phyloP scores from a whole-genome alignment of 805 yeast genomes.

The Saccharomycopsis synnaedendra region DNA sequence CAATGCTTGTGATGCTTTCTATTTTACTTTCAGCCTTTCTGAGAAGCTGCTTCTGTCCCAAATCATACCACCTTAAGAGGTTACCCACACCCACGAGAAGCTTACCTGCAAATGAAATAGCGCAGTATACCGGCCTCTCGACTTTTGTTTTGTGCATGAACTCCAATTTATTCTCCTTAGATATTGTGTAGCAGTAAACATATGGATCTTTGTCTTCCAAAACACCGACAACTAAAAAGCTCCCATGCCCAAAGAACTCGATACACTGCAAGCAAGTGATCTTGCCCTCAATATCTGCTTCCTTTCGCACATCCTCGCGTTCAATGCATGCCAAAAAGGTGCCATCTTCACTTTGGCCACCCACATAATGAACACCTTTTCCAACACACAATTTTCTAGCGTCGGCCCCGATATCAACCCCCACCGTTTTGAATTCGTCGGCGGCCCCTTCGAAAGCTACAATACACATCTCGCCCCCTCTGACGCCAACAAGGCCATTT shows the following conservation, averaged over 20 bases:
- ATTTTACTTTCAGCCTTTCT: slow-evolving; percentile 46
- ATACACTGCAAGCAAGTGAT: too few species aligned
- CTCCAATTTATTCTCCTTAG: slow-evolving; percentile 21
- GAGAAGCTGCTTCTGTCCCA: slow-evolving; percentile 73
- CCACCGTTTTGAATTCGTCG: slow-evolving; percentile 22
- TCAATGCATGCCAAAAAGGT: slow-evolving; percentile 47
- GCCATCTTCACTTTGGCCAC: slow-evolving; percentile 23
- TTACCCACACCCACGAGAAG: slow-evolving; percentile 48
- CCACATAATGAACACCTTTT: slow-evolving; percentile 18
- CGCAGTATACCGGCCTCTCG: slow-evolving; percentile 34
- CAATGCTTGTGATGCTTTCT: slow-evolving; percentile 36
- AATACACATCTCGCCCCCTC: slow-evolving; percentile 40
- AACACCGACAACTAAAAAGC: neutral
- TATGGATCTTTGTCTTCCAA: slow-evolving; percentile 14
- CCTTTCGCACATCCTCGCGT: slow-evolving; percentile 26
- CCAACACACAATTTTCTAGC: slow-evolving; percentile 1
- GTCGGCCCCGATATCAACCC: slow-evolving; percentile 6
- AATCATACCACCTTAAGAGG: slow-evolving; percentile 46
- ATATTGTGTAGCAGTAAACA: slow-evolving; percentile 31
- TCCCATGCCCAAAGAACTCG: neutral
- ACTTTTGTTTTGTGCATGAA: slow-evolving; percentile 52
- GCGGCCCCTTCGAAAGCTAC: slow-evolving; percentile 36
- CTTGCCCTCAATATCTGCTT: neutral
- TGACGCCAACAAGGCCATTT: slow-evolving; percentile 54
- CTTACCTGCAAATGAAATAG: slow-evolving; percentile 46